Conservation (phyloP, 805 yeast species). For the Komagataella pseudopastoris region DNA sequence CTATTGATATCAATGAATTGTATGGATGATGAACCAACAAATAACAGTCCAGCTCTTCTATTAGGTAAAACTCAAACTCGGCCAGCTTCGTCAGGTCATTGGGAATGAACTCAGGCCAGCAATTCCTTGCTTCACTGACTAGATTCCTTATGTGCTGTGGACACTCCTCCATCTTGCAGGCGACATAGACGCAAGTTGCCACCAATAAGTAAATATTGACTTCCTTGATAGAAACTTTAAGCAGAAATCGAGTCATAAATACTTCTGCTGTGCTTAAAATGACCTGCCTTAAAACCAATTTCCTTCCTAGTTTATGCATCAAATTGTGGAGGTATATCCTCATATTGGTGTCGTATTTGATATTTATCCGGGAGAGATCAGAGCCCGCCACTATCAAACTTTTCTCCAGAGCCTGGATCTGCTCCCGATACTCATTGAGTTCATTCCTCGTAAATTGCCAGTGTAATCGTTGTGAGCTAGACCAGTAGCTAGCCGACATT, state of each 20-base stretch:
- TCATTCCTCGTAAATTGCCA: constrained; percentile 73
- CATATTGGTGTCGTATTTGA: constrained; percentile 44
- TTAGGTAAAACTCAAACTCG: constrained; percentile 87
- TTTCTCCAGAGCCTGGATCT: constrained; percentile 10
- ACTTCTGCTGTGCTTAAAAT: constrained; percentile 85
- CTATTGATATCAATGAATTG: constrained; percentile 42
- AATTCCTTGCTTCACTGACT: constrained; percentile 68
- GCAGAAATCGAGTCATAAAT: constrained; percentile 65
- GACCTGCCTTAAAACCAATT: constrained; percentile 66
- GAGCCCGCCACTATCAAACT: constrained; percentile 4
- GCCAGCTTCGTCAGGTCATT: constrained; percentile 86
- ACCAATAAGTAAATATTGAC: constrained; percentile 70
- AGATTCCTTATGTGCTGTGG: constrained; percentile 87
- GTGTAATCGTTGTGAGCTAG: constrained; percentile 61
- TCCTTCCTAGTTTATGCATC: constrained; percentile 52
- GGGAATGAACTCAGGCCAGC: constrained; percentile 94
- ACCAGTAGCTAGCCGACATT: constrained; percentile 82
- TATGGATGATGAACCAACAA: constrained; percentile 70
- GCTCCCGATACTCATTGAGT: constrained; percentile 17
- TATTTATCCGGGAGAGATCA: constrained; percentile 15
- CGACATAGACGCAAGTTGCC: constrained; percentile 76
- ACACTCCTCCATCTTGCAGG: constrained; percentile 90
- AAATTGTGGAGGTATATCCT: constrained; percentile 70
- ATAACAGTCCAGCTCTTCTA: constrained; percentile 73
- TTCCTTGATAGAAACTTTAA: constrained; percentile 63